Evolutionary conservation across 139 green algal species (phyloP), one percentile per base, ranked within the genome.

Genomic region (Closterium sp.): DNA sequence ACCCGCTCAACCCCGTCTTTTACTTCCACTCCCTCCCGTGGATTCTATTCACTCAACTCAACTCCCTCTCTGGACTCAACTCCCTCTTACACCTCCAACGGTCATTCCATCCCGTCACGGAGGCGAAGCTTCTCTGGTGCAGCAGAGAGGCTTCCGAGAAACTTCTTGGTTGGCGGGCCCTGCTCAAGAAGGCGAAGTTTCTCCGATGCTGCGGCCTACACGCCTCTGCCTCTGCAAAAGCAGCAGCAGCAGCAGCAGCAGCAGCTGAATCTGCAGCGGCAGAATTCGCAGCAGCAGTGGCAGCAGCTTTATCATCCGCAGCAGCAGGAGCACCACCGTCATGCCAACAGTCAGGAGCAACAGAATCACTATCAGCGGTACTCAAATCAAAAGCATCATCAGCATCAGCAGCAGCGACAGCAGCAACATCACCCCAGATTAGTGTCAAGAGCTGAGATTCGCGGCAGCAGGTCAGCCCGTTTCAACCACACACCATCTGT

Each of bases 391-490:
- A 7, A 50, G 38, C 38, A 50, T 50, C 38, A 45, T 45, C 31
- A 31, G 38, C 24, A 28, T 19, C 45, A 91, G 45, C 28, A 91
- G 27, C 30, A 42, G 6, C 24, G 13, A 0, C 28, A 91, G n/a
- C 30, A 34, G 45, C 30, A 89, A 10, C 31, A 70, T 91, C 24
- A 70, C 21, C 30, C 22, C 38, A 91, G 89, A 90, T 31, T 3
- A 4, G n/a, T 91, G 89, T 89, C 13, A 29, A 27, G 89, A 91
- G 89, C 42, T 87, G 28, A 31, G 30, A 89, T 34, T 34, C 31
- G 31, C 2, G 31, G 86, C 21, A 91, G 28, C 30, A 84, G 19
- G 28, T 31, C 88, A 31, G 28, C 31, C 30, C 88, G 28, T 91
- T 86, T 24, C 88, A 70, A 70, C 31, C 88, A 31, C 30, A 28